A percentile compares a stretch with the other conserved stretches of the same genome.
phyloP scores from a whole-genome alignment of 2,329 filamentous ascomycete species.

The Aureobasidium musti region DNA sequence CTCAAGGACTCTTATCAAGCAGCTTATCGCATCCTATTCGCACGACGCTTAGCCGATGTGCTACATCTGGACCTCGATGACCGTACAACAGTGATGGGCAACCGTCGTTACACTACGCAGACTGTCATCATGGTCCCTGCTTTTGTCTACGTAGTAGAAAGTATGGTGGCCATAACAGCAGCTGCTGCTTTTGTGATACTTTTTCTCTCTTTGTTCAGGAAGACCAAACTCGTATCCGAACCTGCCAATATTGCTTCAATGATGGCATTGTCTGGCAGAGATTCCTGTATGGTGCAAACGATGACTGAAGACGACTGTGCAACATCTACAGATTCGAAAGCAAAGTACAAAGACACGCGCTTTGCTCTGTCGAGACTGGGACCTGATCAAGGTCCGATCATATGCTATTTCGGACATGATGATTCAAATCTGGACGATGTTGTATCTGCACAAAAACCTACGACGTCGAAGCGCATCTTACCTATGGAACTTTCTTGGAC shows the following conservation, averaged over 20 bases:
- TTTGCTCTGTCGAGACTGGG: not conserved
- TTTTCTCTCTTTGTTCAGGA: conserved; percentile 34
- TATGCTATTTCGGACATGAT: not conserved
- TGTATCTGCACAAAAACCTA: too few species aligned
- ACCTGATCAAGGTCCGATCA: not conserved
- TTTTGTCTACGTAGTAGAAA: conserved; percentile 45
- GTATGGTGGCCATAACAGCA: conserved; percentile 17
- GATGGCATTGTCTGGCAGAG: conserved; percentile 40
- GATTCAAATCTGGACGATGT: too few species aligned
- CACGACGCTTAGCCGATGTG: conserved; percentile 40
- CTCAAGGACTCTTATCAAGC: conserved; percentile 44
- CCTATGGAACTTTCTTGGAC: too few species aligned
- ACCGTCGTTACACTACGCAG: conserved; percentile 35
- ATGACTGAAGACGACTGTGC: not conserved
- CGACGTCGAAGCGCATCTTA: too few species aligned
- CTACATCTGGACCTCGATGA: too few species aligned
- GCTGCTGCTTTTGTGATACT: conserved; percentile 35
- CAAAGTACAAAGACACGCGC: too few species aligned
- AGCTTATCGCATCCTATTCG: conserved; percentile 50
- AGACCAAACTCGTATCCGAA: conserved; percentile 34
- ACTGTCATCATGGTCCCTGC: conserved; percentile 44
- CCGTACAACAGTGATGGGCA: conserved; percentile 30
- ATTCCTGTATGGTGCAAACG: not conserved
- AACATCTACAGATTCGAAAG: not conserved
- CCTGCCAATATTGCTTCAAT: conserved; percentile 42